A percentile compares a stretch with the other conserved stretches of the same genome.
Conservation (phyloP, 805 yeast genomes). For the Kluyveromyces lactis region DNA sequence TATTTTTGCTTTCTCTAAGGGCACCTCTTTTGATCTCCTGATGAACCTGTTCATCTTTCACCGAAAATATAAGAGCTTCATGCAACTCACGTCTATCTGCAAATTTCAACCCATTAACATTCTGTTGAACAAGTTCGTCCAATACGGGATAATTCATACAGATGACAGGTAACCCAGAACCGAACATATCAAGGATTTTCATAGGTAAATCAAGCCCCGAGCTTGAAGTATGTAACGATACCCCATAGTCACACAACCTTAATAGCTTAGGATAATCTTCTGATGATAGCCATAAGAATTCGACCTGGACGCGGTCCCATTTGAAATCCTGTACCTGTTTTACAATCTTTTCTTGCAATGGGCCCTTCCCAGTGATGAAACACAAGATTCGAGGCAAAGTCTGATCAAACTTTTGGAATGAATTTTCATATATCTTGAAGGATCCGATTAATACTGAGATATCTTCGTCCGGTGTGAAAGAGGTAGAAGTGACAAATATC, state of each 20-base stretch:
- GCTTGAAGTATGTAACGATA: conserved; percentile 84
- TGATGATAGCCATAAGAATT: conserved; percentile 65
- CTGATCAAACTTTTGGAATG: conserved; percentile 17
- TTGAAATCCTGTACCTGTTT: conserved; percentile 36
- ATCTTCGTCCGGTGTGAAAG: conserved; percentile 95
- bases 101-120: conserved; percentile 61
- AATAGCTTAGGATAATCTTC: conserved; percentile 75
- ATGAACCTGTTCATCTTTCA: conserved; percentile 30
- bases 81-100: conserved; percentile 37
- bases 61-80: conserved; percentile 31
- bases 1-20: conserved; percentile 48
- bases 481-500: conserved; percentile 78
- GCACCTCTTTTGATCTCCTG: conserved; percentile 58
- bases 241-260: conserved; percentile 74
- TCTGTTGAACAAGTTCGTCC: conserved; percentile 62
- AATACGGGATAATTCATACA: conserved; percentile 72
- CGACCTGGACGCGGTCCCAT: conserved; percentile 44
- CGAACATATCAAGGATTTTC: conserved; percentile 95
- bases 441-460: conserved; percentile 63
- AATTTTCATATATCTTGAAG: conserved; percentile 47
- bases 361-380: conserved; percentile 97
- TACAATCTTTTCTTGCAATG: conserved; percentile 51
- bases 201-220: conserved; percentile 94
- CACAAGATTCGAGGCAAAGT: conserved; percentile 45
- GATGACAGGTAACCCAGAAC: conserved; percentile 89